Conservation (phyloP, 441 rosid genomes). For the Euphorbia schlechtendalii region DNA sequence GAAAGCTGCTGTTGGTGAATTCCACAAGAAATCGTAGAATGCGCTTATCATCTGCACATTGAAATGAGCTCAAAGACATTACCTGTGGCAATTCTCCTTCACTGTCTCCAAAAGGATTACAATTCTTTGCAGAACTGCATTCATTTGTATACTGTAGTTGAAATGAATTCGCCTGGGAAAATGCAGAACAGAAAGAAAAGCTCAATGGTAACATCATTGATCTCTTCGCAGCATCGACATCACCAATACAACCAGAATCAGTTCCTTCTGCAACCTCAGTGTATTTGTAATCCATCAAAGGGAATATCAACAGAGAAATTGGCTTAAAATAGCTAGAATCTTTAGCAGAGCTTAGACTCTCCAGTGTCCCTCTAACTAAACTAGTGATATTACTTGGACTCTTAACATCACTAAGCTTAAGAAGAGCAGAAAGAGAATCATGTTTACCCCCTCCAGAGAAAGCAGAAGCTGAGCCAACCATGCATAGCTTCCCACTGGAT, state of each 20-base stretch:
- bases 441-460: constrained; percentile 23
- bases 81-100: constrained; percentile 20
- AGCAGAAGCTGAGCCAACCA: constrained; percentile 61
- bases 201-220: constrained; percentile 19
- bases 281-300: constrained; percentile 23
- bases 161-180: background rate
- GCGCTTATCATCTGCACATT: constrained; percentile 20
- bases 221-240: constrained; percentile 5
- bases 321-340: constrained; percentile 37
- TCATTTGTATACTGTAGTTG: constrained; percentile 20
- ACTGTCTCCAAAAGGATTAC: constrained; percentile 21
- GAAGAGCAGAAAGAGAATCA: constrained; percentile 31
- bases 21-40: constrained; percentile 26
- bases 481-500: constrained; percentile 62
- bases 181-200: constrained; percentile 21
- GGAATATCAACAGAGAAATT: constrained; percentile 42
- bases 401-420: constrained; percentile 48
- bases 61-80: constrained; percentile 22
- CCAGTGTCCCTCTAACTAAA: constrained; percentile 55
- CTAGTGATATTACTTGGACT: constrained; percentile 37
- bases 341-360: constrained; percentile 31
- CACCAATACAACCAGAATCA: constrained; percentile 20
- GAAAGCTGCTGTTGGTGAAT: constrained; percentile 18
- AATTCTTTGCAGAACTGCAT: constrained; percentile 23
- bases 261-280: constrained; percentile 11